Percentiles rank a stretch among this genome's conserved stretches.
Conservation (phyloP, 352 stramenopile genomes). For the Globisporangium orthogonon region DNA sequence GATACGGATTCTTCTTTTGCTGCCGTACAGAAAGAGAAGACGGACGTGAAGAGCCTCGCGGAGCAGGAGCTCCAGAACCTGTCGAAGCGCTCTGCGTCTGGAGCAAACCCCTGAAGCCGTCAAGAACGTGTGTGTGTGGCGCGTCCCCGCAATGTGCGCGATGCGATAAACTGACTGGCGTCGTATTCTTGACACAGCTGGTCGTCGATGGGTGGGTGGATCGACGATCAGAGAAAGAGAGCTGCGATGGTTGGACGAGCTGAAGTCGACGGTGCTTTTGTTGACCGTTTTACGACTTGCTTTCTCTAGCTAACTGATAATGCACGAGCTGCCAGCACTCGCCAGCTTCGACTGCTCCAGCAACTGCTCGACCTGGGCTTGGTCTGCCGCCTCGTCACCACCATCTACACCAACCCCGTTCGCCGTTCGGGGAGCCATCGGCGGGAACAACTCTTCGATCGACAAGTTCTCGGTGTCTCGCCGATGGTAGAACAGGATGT, state of each 20-base stretch:
- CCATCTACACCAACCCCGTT: constrained; percentile 11
- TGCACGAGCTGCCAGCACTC: constrained; percentile 39
- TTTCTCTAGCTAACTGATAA: constrained; percentile 34
- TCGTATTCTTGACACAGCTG: neutral
- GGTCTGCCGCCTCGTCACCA: constrained; percentile 36
- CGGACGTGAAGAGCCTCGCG: constrained; percentile 43
- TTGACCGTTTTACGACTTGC: neutral
- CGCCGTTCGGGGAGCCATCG: constrained; percentile 22
- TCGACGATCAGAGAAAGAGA: neutral
- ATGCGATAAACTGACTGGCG: neutral
- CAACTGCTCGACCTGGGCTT: constrained; percentile 61
- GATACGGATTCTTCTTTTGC: neutral
- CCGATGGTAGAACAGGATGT: constrained; percentile 89
- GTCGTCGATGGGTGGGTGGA: neutral
- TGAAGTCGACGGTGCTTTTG: neutral
- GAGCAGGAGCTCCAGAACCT: constrained; percentile 53
- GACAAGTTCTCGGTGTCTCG: constrained; percentile 55
- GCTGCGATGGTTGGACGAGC: neutral
- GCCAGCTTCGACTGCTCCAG: constrained; percentile 59
- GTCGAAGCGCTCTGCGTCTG: constrained; percentile 24
- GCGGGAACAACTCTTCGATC: constrained; percentile 77
- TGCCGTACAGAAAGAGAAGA: constrained; percentile 49
- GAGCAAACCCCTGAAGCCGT: constrained; percentile 7
- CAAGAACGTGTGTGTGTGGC: neutral
- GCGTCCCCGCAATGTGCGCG: neutral